Evolutionary conservation across 495 filamentous ascomycete species (phyloP), one percentile per base, ranked within the genome.

Genomic region (Hypoxylon fuscum): DNA sequence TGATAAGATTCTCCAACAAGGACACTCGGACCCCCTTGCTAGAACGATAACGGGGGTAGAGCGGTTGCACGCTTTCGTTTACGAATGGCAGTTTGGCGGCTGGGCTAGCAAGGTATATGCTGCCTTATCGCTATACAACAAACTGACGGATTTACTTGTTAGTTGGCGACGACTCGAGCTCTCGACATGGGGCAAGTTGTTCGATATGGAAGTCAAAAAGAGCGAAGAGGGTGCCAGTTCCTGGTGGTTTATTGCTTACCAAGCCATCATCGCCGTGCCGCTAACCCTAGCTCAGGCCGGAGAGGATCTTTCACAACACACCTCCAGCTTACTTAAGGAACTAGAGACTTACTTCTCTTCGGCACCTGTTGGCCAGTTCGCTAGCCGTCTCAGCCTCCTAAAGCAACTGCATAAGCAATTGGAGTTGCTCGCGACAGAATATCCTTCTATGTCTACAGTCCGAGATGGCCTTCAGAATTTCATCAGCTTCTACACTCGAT

Each of bases 221-320:
- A 90, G 85, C 57, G 76, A 86, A 8, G 81, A 89, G 25, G 87
- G 91, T 66, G 92, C 94, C 8, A 86, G 85, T 59, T 87, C 88
- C 9, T 99, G 95, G 94, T 99, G 93, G 91, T 99, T 97, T 68
- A 84, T 97, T 40, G 91, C 93, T 5, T 98, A 96, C 49, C 91
- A 96, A 74, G 89, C 84, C 22, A 84, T 96, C 46, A 81, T 99
- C 64, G 89, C 87, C 3, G 87, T 86, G 29, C 88, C 93, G 0
- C 73, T 91, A 29, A 83, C 84, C 15, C 75, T 84, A 18, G 76
- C 81, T 1, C 82, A 88, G 59, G 73, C 77, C 50, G 79, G 77
- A 5, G 68, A 82, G 14, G 83, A 87, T 47, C 70, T 96, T 55
- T 74, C 79, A 22, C 71, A 75, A 3, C 88, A 96, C 74, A 80